Evolutionary conservation across 2,329 filamentous ascomycete genomes (phyloP), one percentile per base, ranked within the genome.

Genomic region (Aureobasidium sp.): DNA sequence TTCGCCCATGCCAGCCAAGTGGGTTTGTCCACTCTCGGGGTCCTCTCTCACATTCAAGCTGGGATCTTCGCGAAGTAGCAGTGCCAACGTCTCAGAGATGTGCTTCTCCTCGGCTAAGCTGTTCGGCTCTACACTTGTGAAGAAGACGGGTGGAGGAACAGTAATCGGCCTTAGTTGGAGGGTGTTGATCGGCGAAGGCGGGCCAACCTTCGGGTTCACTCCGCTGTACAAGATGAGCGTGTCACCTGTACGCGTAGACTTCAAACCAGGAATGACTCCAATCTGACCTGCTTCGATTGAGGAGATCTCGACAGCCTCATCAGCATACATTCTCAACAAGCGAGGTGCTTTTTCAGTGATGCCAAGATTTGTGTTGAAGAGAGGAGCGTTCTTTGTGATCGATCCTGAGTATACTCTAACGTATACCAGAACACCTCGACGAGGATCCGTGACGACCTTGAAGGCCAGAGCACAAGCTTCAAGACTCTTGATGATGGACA

Each of bases 1-100:
- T 69, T 96, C 91, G 8, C 94, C 94, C 94, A 99, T 97, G 4
- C 94, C 94, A 59, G 92, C 92, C 0, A 99, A 81, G 35, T 96
- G 87, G 50, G 94, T 97, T 70, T 96, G 91, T 1, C 94, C 94
- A 1, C 90, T 92, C 72, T 97, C 94, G 64, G 93, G 85, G 68
- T 97, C 90, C 33, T 90, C 80, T 39, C 82, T 89, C 71, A 96
- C 89, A 62, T 94, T 85, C 24, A 99, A 78, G 73, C 91, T 97
- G 0, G 94, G 94, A 69, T 99, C 94, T 76, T 99, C 94, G 67
- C 94, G 82, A 0, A 96, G 83, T 5, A 96, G 82, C 53, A 94
- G 84, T 5, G 85, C 82, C 6, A 99, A 78, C 0, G 88, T 87
- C 6, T 88, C 84, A 61, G 90, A 84, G 6, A 99, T 83, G 63